Conservation (phyloP, 208 protist genomes). For the Acanthamoeba polyphaga region DNA sequence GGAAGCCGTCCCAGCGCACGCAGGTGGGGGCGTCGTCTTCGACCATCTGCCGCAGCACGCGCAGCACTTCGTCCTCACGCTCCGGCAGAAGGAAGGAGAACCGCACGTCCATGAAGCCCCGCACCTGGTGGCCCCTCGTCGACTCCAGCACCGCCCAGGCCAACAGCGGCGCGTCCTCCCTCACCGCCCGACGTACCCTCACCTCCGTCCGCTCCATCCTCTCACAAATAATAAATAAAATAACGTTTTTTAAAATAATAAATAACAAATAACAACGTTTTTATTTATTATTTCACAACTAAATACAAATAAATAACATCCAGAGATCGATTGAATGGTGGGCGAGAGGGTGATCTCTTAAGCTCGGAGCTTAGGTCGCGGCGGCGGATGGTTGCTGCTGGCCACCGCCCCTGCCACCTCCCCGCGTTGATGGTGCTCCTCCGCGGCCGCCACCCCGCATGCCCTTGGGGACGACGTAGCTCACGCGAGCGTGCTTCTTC, state of each 20-base stretch:
- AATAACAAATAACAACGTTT: no score
- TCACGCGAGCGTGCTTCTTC: constrained; percentile 56
- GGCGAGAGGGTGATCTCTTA: neutral
- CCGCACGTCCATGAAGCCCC: neutral
- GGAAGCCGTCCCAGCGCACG: neutral
- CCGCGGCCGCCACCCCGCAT: neutral
- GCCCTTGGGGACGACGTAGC: constrained; percentile 37
- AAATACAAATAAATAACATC: no score
- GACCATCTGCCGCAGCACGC: neutral
- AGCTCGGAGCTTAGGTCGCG: neutral
- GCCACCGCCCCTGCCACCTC: neutral
- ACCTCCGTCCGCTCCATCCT: neutral
- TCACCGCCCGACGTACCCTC: neutral
- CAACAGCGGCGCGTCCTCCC: neutral
- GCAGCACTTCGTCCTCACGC: neutral
- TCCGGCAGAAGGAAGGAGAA: neutral
- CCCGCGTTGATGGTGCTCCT: neutral
- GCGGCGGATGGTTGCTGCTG: neutral
- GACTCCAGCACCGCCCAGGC: neutral
- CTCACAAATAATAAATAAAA: no score
- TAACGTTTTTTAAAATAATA: no score
- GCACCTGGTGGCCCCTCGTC: neutral
- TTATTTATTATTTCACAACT: no score
- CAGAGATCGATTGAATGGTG: no score
- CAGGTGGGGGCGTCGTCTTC: neutral